Base-by-base conservation (phyloP, 1,139 yeast species). In the Protomyces pachydermus region DNA sequence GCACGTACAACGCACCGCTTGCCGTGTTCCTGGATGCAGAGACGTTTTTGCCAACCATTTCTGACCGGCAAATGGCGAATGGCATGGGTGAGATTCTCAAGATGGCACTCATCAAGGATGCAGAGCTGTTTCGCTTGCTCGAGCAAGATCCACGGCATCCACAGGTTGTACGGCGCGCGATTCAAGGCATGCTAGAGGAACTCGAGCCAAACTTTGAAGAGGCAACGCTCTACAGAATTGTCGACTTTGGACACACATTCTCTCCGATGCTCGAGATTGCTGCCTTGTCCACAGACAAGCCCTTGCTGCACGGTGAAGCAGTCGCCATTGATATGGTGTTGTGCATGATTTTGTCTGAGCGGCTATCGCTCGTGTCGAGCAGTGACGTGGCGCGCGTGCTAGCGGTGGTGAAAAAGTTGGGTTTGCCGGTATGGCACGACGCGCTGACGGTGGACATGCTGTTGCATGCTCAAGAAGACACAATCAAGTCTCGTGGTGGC, bases 81-180 rank as follows among this genome's bases (percentile, higher is more conserved):
- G 64, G 64, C 16, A 60, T 60, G 64, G 64, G 64, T 4, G 64
- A 60, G 32, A 60, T 60, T n/a, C 58, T 60, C 38, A 60, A 60
- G 58, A 60, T 60, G 64, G 64, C 64, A 6, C 37, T 54, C 28
- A 54, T 60, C 58, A 60, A 60, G 54, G 64, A 60, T 23, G 10
- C 34, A 14, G 38, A 32, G n/a, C 35, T 60, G 28, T 60, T 60
- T 14, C 35, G 23, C 12, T 38, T 60, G 39, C 38, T 60, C 35
- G 64, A 60, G 38, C n/a, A 25, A 25, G 37, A 50, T 9, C 54
- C 54, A 12, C 37, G 37, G 25, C 45, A 39, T 28, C 57, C 54
- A 16, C 45, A 34, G 42, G 54, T 56, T 14, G 58, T 60, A 32
- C 58, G 58, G 10, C 53, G 64, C 6, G 55, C 64, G n/a, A 60